These are phyloP conservation scores for Amanita inopinata DNA, from an alignment of 768 basidiomycete species.

Conservation along the genomic window DNA sequence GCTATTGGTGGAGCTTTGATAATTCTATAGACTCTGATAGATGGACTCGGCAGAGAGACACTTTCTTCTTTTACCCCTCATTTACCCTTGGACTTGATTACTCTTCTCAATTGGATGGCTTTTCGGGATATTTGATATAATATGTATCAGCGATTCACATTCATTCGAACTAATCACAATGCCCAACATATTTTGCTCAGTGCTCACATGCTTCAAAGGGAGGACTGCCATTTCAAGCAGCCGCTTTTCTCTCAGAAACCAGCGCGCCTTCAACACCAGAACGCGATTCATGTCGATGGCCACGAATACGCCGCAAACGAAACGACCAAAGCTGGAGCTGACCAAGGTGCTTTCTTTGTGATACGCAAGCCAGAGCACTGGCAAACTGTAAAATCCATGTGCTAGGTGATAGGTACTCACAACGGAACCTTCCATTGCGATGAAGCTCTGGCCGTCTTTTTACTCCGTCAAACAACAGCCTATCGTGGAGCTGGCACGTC, in stretches of 20 bases:
- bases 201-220: too few species aligned
- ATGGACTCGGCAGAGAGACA: not conserved
- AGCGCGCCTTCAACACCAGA: too few species aligned
- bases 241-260: too few species aligned
- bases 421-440: constrained; percentile 97
- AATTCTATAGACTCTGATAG: constrained; percentile 24
- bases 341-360: constrained; percentile 26
- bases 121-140: not conserved
- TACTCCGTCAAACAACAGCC: constrained; percentile 66
- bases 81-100: constrained; percentile 11
- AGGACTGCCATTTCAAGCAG: too few species aligned
- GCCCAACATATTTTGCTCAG: not conserved
- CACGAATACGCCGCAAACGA: constrained; percentile 13
- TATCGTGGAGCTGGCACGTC: constrained; percentile 67
- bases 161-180: not conserved
- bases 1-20: constrained; percentile 40
- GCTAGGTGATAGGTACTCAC: constrained; percentile 83
- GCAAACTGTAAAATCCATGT: constrained; percentile 2
- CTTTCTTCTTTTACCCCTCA: constrained; percentile 2
- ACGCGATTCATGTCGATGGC: constrained; percentile 1
- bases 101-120: constrained; percentile 5
- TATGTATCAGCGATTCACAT: not conserved
- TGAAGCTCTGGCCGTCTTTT: constrained; percentile 88
- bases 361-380: constrained; percentile 2
- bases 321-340: constrained; percentile 34